Conservation (phyloP, 1,284 basidiomycete genomes). For the Sporisorium sorghi region DNA sequence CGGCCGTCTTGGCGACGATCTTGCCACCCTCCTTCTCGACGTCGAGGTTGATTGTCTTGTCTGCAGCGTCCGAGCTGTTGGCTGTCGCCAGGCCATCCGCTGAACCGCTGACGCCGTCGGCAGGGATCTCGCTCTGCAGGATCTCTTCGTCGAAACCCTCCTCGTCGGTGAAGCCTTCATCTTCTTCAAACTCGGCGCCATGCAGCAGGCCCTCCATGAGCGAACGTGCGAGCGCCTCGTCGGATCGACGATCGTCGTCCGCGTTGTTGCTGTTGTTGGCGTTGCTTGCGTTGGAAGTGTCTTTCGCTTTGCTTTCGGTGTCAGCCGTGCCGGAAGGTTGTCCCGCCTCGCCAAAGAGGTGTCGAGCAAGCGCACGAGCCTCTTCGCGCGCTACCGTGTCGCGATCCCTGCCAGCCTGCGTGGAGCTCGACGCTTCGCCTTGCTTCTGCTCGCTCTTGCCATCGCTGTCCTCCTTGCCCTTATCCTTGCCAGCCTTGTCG, state of each 20-base stretch:
- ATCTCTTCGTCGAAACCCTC: conserved; percentile 63
- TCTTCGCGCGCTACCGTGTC: conserved; percentile 34
- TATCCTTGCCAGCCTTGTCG: conserved; percentile 5
- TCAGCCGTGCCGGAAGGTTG: conserved; percentile 23
- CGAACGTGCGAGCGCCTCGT: conserved; percentile 55
- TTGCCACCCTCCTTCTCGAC: conserved; percentile 71
- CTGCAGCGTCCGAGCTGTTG: conserved; percentile 32
- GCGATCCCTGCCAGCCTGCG: conserved; percentile 8
- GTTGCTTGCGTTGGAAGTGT: conserved; percentile 4
- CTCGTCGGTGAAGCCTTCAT: conserved; percentile 57
- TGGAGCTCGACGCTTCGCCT: conserved; percentile 18
- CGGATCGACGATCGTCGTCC: conserved; percentile 29
- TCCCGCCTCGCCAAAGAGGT: conserved; percentile 35
- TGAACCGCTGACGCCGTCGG: conserved; percentile 32
- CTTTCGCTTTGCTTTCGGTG: conserved; percentile 20
- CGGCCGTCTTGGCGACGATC: conserved; percentile 93
- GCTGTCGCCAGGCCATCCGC: conserved; percentile 13
- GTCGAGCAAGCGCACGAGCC: conserved; percentile 35
- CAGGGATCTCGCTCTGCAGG: conserved; percentile 53
- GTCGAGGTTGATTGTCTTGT: conserved; percentile 62
- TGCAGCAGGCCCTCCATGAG: conserved; percentile 58
- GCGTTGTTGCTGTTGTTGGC: conserved; percentile 6
- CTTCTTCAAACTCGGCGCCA: conserved; percentile 55
- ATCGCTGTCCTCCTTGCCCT: conserved; percentile 5
- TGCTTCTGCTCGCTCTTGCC: conserved; percentile 13